phyloP scores from a whole-genome alignment of 305 asterid genomes.

The Solanum aculeatissimum region DNA sequence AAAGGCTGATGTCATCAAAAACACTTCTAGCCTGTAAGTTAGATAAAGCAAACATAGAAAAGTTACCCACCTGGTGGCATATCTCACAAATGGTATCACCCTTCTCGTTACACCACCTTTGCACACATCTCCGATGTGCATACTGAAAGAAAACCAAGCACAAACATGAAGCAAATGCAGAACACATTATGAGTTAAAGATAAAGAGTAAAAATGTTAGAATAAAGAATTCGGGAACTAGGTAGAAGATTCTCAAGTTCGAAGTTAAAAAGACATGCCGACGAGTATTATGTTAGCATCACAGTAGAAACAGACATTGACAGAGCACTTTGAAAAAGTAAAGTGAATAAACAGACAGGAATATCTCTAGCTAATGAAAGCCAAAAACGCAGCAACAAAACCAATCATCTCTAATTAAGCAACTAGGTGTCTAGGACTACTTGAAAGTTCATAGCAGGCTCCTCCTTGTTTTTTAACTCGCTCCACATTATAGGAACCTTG shows the following conservation, averaged over 20 bases:
- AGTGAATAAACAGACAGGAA: not conserved
- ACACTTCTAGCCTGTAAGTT: not conserved
- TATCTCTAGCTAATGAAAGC: not conserved
- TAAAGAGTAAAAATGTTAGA: not conserved
- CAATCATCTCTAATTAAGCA: not conserved
- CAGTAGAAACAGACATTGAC: not conserved
- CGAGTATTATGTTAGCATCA: not conserved
- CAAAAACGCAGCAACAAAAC: not conserved
- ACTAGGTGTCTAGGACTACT: not conserved
- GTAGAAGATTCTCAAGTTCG: not conserved
- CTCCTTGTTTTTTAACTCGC: not conserved
- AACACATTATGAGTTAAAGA: not conserved
- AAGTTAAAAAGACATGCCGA: not conserved
- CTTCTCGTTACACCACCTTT: constrained; percentile 96
- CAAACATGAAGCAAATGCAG: not conserved
- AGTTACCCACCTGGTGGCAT: constrained; percentile 73
- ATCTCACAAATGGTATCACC: constrained; percentile 94
- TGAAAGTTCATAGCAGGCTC: not conserved
- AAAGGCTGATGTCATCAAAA: not conserved
- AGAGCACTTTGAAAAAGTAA: not conserved
- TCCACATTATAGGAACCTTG: not conserved
- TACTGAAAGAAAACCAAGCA: constrained; percentile 39
- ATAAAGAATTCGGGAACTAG: not conserved
- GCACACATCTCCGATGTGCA: constrained; percentile 91
- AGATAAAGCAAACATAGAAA: not conserved